These are phyloP conservation scores for Vicia sativa DNA, from an alignment of 306 rosid genomes.

Conservation along the genomic window DNA sequence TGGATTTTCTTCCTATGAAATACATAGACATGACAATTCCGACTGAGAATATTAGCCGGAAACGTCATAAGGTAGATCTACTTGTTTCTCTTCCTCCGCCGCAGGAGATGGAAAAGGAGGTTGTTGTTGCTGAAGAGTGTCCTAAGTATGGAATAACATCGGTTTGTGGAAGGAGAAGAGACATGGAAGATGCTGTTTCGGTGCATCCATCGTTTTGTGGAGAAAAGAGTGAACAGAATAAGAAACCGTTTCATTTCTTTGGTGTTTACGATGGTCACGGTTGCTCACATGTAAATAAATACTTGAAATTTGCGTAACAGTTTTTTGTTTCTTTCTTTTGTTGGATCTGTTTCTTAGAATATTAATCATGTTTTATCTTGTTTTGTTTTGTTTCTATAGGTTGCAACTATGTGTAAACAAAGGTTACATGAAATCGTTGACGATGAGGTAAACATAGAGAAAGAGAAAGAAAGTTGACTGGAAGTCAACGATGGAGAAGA, in stretches of 20 bases:
- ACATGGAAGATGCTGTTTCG: constrained; percentile 88
- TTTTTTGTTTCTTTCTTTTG: not conserved
- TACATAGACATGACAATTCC: constrained; percentile 34
- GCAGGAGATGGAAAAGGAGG: constrained; percentile 11
- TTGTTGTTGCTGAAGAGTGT: not conserved
- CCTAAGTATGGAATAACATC: constrained; percentile 72
- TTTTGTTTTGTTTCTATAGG: constrained; percentile 25
- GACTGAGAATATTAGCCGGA: constrained; percentile 39
- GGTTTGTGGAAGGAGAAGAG: constrained; percentile 87
- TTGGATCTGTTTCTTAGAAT: constrained; percentile 31
- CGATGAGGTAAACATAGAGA: constrained; percentile 17
- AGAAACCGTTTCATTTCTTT: constrained; percentile 49
- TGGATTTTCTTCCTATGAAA: constrained; percentile 49
- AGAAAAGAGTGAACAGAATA: not conserved
- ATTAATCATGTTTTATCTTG: not conserved
- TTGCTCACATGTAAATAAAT: constrained; percentile 78
- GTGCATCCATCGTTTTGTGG: constrained; percentile 48
- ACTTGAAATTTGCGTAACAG: not conserved
- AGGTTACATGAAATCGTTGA: constrained; percentile 42
- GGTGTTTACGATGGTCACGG: constrained; percentile 94
- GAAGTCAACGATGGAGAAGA: constrained; percentile 44
- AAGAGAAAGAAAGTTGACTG: constrained; percentile 36
- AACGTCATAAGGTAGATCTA: constrained; percentile 57
- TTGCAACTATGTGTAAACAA: constrained; percentile 48
- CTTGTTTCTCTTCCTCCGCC: not conserved